A percentile compares a stretch with the other conserved stretches of the same genome.
Evolutionary conservation across 1,284 basidiomycete species (phyloP).

Genomic region (Pseudozyma pruni): DNA sequence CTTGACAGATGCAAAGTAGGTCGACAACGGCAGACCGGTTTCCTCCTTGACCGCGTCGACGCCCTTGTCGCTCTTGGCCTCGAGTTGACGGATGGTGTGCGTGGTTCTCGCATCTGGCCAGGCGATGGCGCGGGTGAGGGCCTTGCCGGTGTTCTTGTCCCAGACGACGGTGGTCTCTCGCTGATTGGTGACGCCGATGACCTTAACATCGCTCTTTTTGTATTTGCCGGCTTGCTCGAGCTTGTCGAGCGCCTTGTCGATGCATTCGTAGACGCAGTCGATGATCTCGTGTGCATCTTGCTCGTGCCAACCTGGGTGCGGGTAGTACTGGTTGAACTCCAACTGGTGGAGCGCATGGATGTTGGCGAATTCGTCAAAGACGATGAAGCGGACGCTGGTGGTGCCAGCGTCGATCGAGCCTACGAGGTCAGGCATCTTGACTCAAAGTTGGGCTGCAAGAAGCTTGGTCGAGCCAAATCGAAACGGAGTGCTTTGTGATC

Average conservation of each 20-base stretch:
- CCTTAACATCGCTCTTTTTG: slow-evolving; percentile 83
- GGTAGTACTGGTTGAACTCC: slow-evolving; percentile 64
- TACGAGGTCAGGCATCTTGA: slow-evolving; percentile 49
- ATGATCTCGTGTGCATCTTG: slow-evolving; percentile 90
- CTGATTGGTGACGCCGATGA: slow-evolving; percentile 97
- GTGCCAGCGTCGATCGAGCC: slow-evolving; percentile 50
- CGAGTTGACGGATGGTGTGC: slow-evolving; percentile 80
- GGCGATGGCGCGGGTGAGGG: slow-evolving; percentile 86
- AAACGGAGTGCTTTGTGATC: neutral
- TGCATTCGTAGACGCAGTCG: slow-evolving; percentile 80
- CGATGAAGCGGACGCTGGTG: slow-evolving; percentile 91
- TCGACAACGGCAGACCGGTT: slow-evolving; percentile 69
- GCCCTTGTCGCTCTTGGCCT: slow-evolving; percentile 80
- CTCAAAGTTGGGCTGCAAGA: too few relatives aligned
- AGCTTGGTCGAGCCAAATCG: too few relatives aligned
- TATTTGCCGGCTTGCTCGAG: slow-evolving; percentile 79
- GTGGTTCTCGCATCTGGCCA: slow-evolving; percentile 96
- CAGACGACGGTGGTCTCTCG: slow-evolving; percentile 95
- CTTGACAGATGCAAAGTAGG: slow-evolving; percentile 96
- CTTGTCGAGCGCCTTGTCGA: slow-evolving; percentile 78
- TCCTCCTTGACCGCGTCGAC: slow-evolving; percentile 74
- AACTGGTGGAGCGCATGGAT: slow-evolving; percentile 87
- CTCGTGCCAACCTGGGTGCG: slow-evolving; percentile 82
- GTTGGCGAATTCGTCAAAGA: slow-evolving; percentile 89
- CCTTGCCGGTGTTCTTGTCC: slow-evolving; percentile 88